phyloP scores from a whole-genome alignment of 495 filamentous ascomycete species.

The Neurospora sp. region DNA sequence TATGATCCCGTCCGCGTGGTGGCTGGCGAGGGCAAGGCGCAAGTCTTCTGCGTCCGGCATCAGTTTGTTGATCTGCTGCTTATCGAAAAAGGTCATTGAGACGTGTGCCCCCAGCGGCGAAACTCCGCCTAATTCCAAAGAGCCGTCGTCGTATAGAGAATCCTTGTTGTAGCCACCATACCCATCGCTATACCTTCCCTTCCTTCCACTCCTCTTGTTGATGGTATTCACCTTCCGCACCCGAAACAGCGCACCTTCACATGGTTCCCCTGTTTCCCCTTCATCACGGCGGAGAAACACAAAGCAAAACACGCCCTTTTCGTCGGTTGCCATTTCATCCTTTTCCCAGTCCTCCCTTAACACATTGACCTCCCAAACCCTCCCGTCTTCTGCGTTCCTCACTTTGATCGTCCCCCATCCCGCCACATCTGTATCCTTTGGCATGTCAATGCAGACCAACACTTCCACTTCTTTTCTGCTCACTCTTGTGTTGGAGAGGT shows the following conservation, averaged over 20 bases:
- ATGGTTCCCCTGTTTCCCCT: rapidly evolving
- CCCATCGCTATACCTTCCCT: not conserved
- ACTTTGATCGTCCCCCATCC: not conserved
- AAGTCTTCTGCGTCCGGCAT: not conserved
- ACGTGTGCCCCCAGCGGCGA: not conserved
- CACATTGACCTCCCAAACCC: not conserved
- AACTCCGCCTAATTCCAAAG: not conserved
- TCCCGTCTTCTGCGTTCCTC: not conserved
- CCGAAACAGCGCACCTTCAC: not conserved
- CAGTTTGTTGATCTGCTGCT: not conserved
- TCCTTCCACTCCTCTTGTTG: not conserved
- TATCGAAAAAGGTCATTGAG: not conserved
- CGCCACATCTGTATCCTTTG: not conserved
- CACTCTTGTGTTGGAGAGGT: constrained; percentile 13
- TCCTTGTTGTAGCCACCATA: not conserved
- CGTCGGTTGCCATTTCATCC: not conserved
- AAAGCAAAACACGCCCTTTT: not conserved
- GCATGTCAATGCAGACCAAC: constrained; percentile 8
- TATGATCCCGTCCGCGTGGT: not conserved
- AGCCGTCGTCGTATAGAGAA: not conserved
- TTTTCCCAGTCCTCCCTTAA: not conserved
- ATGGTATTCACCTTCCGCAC: not conserved
- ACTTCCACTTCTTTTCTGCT: constrained; percentile 11
- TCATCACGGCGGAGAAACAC: not conserved
- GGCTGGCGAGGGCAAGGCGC: not conserved